Base-by-base conservation (phyloP, 2,329 filamentous ascomycete species). In the Kalaharituber pfeilii region DNA sequence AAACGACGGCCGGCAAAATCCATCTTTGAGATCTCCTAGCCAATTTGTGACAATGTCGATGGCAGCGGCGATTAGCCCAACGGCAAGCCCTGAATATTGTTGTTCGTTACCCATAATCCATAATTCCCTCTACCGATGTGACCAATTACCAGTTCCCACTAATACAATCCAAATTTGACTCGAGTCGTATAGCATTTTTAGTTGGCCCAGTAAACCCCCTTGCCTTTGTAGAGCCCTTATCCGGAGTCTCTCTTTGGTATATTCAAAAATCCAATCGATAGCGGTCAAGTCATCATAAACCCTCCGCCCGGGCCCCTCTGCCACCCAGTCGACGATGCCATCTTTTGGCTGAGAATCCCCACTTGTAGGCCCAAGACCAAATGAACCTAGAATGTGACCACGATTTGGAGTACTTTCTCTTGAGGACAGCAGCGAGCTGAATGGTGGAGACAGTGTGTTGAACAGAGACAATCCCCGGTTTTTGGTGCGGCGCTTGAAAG, bases 211-310 rank as follows among this genome's bases (percentile, higher is more conserved):
- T 4, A 94, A 62, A 0, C 87, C 85, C 20, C 77, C 74, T 6
- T 80, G 76, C 62, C 76, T 78, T 53, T 80, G 77, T 20, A 98
- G 72, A 27, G 83, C 77, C n/a, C 86, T 79, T 64, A 93, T 71
- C 24, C 91, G 79, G 67, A 94, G 86, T 20, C 91, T 79, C 70
- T 98, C 91, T 68, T 95, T 95, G 52, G 85, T 91, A 66, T 96
- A 94, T 69, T 98, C 91, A 64, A 94, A 96, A 66, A 96, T 96
- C 91, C 91, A 98, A 71, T 98, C 91, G 67, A 98, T 98, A 56
- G 91, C 89, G 15, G 89, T 95, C 67, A 95, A 74, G 69, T 98
- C 84, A 65, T 95, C 89, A 70, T 98, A 98, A 53, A 85, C 89
- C 33, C 91, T 79, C 52, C 86, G 79, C 1, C 88, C 88, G 0